Evolutionary conservation across 2,329 filamentous ascomycete species (phyloP), one percentile per base, ranked within the genome.

Genomic region (Penicillium sp.): DNA sequence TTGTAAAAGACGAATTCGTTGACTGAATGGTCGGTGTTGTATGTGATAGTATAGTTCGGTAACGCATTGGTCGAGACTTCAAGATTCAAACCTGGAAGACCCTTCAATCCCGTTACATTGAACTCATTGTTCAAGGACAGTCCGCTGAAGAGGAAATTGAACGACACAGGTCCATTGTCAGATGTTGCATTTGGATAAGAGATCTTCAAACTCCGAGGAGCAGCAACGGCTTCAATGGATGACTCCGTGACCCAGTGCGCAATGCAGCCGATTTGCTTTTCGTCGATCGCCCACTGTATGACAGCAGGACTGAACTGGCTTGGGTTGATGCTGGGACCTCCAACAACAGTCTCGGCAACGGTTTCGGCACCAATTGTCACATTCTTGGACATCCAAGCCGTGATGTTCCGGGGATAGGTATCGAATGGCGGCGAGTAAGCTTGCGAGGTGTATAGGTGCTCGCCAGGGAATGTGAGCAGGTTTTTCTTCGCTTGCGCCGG

Each of bases 311-410:
- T 85, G 67, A 84, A 87, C 0, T 80, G 77, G 6, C 67, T 74
- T 5, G 77, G 77, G 41, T 80, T 81, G 47, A 75, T 75, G 1
- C 77, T 74, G 5, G 81, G 79, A 0, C 84, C 85, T 9, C 84
- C 84, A 5, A 85, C 67, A 1, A 78, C 77, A 40, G 75, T 79
- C 66, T 86, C 79, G 11, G 80, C 75, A 59, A 83, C 85, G 0
- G 82, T 81, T 62, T 84, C 79, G 0, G 81, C 82, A 36, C 85
- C 85, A 56, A 88, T 85, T 8, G 79, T 85, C 10, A 87, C 70
- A 22, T 81, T 78, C 3, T 77, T 67, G 0, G 80, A 80, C 0
- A 87, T 61, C 81, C 82, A 87, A 10, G 81, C 77, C 0, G 81
- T 81, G 56, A 86, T 82, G 60, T 87, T 86, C 16, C 85, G 78